phyloP scores from a whole-genome alignment of 768 basidiomycete species.

The Podaxis sp. region DNA sequence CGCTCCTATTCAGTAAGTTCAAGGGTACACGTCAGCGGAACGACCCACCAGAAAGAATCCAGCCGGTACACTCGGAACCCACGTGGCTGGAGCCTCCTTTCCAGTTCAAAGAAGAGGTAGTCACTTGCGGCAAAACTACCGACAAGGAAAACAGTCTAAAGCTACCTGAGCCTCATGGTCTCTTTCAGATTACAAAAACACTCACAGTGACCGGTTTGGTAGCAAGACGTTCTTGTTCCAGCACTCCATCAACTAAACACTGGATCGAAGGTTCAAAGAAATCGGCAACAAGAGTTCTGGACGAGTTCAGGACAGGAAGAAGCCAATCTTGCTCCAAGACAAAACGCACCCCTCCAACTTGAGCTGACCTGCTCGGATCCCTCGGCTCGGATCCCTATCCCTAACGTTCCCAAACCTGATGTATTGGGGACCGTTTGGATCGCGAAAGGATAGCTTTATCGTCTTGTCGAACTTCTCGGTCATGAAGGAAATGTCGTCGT shows the following conservation, averaged over 20 bases:
- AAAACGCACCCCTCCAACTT: slow-evolving; percentile 19
- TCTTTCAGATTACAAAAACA: neutral
- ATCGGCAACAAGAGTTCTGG: slow-evolving; percentile 18
- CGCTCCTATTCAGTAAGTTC: neutral
- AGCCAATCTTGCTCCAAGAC: neutral
- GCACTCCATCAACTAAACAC: slow-evolving; percentile 18
- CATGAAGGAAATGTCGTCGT: slow-evolving; percentile 19
- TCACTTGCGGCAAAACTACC: slow-evolving; percentile 25
- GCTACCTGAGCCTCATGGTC: neutral
- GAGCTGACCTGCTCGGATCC: slow-evolving; percentile 21
- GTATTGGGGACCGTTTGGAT: slow-evolving; percentile 18
- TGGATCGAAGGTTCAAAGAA: slow-evolving; percentile 23
- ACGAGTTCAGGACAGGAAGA: too few relatives aligned
- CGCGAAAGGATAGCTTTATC: slow-evolving; percentile 21
- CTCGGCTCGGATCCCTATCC: slow-evolving; percentile 19
- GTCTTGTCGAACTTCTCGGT: slow-evolving; percentile 21
- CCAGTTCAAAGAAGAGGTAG: slow-evolving; percentile 19
- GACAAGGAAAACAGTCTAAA: slow-evolving; percentile 22
- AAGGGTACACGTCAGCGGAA: neutral
- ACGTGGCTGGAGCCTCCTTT: slow-evolving; percentile 7
- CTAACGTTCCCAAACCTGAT: slow-evolving; percentile 21
- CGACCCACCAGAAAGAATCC: slow-evolving; percentile 16
- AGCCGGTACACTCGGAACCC: slow-evolving; percentile 15
- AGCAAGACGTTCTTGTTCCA: slow-evolving; percentile 14
- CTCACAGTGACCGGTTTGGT: slow-evolving; percentile 18